phyloP scores from a whole-genome alignment of 495 filamentous ascomycete species.

The Terfezia claveryi region DNA sequence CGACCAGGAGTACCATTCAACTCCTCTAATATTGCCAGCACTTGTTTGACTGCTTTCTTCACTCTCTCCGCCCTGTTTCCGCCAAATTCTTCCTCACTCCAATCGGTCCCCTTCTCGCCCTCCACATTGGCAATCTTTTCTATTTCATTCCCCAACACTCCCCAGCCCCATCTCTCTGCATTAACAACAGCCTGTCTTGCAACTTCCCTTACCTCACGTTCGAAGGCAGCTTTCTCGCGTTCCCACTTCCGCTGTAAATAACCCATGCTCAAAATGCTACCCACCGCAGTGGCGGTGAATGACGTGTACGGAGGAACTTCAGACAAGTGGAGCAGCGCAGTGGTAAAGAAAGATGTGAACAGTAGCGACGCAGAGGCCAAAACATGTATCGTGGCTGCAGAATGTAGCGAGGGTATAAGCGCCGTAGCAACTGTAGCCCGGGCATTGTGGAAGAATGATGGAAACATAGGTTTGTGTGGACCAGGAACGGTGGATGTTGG shows the following conservation, averaged over 20 bases:
- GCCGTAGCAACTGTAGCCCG: constrained; percentile 30
- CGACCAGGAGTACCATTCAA: no score
- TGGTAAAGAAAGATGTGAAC: constrained; percentile 35
- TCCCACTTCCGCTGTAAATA: constrained; percentile 68
- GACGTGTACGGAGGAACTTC: constrained; percentile 44
- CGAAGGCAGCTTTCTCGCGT: constrained; percentile 42
- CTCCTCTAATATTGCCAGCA: no score
- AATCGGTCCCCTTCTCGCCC: no score
- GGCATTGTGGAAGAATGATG: background rate
- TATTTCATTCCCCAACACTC: constrained; percentile 31
- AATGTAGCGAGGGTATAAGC: constrained; percentile 54
- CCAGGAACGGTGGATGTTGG: background rate
- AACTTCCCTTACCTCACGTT: constrained; percentile 55
- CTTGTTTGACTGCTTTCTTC: no score
- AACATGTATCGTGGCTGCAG: constrained; percentile 55
- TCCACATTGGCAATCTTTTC: no score
- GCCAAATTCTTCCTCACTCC: no score
- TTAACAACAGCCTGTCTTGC: constrained; percentile 49
- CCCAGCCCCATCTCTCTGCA: constrained; percentile 41
- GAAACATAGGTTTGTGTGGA: background rate
- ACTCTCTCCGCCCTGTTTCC: no score
- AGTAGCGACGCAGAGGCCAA: constrained; percentile 50
- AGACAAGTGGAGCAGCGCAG: constrained; percentile 12
- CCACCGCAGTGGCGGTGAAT: constrained; percentile 56
- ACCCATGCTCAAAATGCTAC: constrained; percentile 47